These are phyloP conservation scores for Neurospora cerealis DNA, from an alignment of 495 filamentous ascomycete genomes.

Conservation along the genomic window DNA sequence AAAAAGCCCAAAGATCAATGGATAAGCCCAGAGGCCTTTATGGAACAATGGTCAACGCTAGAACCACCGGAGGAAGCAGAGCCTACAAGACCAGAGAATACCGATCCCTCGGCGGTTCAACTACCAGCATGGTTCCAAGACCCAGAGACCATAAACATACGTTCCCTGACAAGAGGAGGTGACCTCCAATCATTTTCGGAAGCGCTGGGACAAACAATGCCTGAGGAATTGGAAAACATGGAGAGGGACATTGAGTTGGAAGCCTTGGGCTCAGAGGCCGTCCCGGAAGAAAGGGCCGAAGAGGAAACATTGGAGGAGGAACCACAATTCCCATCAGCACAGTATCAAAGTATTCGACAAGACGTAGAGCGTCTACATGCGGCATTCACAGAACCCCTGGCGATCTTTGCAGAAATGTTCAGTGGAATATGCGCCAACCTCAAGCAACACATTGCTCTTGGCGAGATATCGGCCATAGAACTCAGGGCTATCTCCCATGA, in stretches of 20 bases:
- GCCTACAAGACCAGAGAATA: neutral
- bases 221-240: neutral
- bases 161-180: neutral
- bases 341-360: neutral
- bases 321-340: neutral
- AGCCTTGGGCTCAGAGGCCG: neutral
- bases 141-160: neutral
- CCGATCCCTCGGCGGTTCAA: neutral
- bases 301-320: neutral
- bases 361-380: neutral
- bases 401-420: neutral
- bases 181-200: neutral
- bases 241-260: neutral
- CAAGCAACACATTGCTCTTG: constrained; percentile 6
- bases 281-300: neutral
- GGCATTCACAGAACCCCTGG: neutral
- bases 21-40: neutral
- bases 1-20: neutral
- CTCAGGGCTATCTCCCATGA: neutral
- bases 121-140: neutral
- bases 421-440: constrained; percentile 4
- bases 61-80: neutral
- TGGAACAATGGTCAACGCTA: neutral
- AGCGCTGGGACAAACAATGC: neutral
- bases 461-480: constrained; percentile 3